Evolutionary conservation across 768 basidiomycete genomes (phyloP), one percentile per base, ranked within the genome.

Genomic region (Calocybe cyanea): DNA sequence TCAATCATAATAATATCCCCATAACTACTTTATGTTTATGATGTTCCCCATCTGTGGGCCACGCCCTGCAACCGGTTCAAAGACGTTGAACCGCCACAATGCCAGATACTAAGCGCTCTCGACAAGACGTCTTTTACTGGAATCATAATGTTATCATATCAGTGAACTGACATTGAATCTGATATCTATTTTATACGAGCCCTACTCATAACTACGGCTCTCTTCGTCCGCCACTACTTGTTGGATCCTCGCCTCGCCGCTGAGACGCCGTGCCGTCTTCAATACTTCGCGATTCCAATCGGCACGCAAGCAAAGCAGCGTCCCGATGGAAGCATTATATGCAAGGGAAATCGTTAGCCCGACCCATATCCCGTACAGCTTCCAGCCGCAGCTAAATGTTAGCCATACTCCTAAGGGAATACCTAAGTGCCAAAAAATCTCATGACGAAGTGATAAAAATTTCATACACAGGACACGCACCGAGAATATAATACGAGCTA

Each of bases 361-460:
- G 32, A 86, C 71, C 93, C 92, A 96, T 13, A 96, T 74, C 0
- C 93, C 93, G 15, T 71, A 67, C 10, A 96, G 69, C 0, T 71
- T 80, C 61, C 78, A 71, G 30, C 69, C 61, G 9, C 59, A 61
- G 41, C 67, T 68, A 69, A 93, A 92, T 2, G 87, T 73, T 3
- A 94, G 80, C 64, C 77, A 87, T 41, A 92, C 65, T 11, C 89
- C 93, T 36, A 90, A 69, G 0, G 92, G 92, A 40, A 95, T 85
- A 21, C 89, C 84, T 76, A 40, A 11, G 15, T 14, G 28, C 6
- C 31, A 44, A 7, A 1, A 24, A 15, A 34, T 36, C 46, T 38
- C 32, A 40, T 44, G 37, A 45, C n/a, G 14, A 18, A 9, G 14
- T 43, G 20, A 18, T 35, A 36, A 9, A 45, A 34, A 8, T 17